These are phyloP conservation scores for Aspergillus kassunensis DNA, from an alignment of 495 filamentous ascomycete genomes.

Conservation along the genomic window DNA sequence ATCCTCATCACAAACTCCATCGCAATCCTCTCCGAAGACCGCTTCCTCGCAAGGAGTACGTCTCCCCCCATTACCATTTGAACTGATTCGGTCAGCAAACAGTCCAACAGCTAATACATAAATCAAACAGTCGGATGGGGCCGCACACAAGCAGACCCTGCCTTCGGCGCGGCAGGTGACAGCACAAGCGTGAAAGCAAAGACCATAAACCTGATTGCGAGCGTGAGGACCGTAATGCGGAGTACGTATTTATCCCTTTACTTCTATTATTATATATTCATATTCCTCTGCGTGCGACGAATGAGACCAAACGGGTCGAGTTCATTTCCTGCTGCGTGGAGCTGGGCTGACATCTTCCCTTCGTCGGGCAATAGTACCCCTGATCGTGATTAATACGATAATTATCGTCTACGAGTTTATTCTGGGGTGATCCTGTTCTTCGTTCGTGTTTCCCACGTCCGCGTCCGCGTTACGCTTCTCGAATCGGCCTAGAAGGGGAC, in stretches of 20 bases:
- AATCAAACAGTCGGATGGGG: constrained; percentile 72
- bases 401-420: constrained; percentile 88
- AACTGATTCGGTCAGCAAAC: neutral
- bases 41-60: constrained; percentile 92
- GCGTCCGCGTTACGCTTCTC: neutral
- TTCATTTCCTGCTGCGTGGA: too few species aligned
- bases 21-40: constrained; percentile 93
- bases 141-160: constrained; percentile 57
- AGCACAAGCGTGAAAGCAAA: constrained; percentile 79
- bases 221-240: constrained; percentile 89
- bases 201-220: constrained; percentile 82
- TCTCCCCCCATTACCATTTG: constrained; percentile 6
- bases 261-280: neutral
- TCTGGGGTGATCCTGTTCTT: constrained; percentile 59
- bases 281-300: neutral
- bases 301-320: too few species aligned
- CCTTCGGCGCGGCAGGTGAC: constrained; percentile 69
- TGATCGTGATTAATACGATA: constrained; percentile 87
- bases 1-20: constrained; percentile 91
- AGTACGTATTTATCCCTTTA: constrained; percentile 64
- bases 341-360: neutral
- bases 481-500: neutral
- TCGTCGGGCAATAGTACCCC: constrained; percentile 61
- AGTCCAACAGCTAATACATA: constrained; percentile 6
- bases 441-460: neutral